Evolutionary conservation across 2,329 filamentous ascomycete genomes (phyloP).

Genomic region (Madurella fahalii): DNA sequence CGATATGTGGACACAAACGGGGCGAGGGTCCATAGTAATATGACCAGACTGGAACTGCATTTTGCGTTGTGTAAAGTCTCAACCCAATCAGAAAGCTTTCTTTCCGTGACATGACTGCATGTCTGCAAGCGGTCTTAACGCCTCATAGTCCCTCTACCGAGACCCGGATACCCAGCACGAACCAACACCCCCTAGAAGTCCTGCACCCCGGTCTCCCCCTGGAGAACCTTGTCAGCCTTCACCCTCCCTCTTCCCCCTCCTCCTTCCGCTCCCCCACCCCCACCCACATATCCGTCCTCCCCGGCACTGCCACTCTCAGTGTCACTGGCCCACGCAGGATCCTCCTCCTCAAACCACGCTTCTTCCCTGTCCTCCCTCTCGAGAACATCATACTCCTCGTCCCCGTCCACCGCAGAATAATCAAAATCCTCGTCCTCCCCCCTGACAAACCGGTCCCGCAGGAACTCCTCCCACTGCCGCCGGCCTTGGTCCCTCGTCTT

Average conservation of each 20-base stretch:
- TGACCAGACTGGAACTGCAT: no score
- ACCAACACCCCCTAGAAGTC: constrained; percentile 53
- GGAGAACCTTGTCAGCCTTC: constrained; percentile 24
- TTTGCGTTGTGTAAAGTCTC: no score
- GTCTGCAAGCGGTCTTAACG: no score
- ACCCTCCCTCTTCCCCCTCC: constrained; percentile 18
- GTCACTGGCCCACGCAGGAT: constrained; percentile 60
- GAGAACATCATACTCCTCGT: constrained; percentile 65
- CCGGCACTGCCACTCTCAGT: constrained; percentile 29
- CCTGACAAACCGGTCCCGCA: constrained; percentile 68
- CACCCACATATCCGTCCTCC: constrained; percentile 20
- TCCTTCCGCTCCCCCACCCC: no score
- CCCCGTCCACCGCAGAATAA: constrained; percentile 65
- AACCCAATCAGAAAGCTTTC: no score
- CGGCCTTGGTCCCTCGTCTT: constrained; percentile 61
- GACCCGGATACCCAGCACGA: no score
- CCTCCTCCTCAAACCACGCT: constrained; percentile 75
- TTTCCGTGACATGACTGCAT: no score
- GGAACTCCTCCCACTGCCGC: constrained; percentile 65
- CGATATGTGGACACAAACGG: no score
- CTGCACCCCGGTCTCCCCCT: constrained; percentile 66
- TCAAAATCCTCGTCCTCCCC: constrained; percentile 77
- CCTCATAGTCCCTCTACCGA: no score
- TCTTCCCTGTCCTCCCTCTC: constrained; percentile 63
- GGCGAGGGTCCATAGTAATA: no score